phyloP scores from a whole-genome alignment of 768 basidiomycete genomes.

The Lactifluus pinguis region DNA sequence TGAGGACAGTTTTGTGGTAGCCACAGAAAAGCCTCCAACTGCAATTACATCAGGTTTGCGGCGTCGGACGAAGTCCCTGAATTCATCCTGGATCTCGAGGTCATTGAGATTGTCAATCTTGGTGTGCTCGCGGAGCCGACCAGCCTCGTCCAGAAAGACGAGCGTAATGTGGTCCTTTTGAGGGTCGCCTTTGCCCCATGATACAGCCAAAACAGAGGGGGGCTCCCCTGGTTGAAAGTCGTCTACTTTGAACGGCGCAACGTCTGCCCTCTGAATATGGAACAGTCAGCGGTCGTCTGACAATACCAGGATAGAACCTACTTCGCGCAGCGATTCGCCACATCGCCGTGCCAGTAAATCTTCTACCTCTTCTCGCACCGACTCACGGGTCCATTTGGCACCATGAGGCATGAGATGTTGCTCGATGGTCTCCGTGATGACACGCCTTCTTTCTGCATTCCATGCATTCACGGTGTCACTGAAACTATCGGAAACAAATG shows the following conservation, averaged over 20 bases:
- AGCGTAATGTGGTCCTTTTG: constrained; percentile 81
- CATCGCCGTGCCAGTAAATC: constrained; percentile 67
- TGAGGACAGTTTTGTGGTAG: constrained; percentile 62
- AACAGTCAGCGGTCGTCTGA: background rate
- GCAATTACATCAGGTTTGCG: constrained; percentile 84
- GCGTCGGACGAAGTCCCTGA: constrained; percentile 72
- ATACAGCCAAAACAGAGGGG: constrained; percentile 77
- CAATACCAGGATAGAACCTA: constrained; percentile 30
- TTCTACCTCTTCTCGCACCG: constrained; percentile 83
- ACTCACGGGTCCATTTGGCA: constrained; percentile 83
- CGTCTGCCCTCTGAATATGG: constrained; percentile 60
- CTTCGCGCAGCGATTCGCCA: constrained; percentile 59
- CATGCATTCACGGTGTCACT: constrained; percentile 81
- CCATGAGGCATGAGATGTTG: constrained; percentile 78
- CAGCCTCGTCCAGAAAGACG: constrained; percentile 80
- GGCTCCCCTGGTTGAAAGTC: constrained; percentile 63
- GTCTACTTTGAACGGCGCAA: constrained; percentile 59
- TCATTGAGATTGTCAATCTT: constrained; percentile 85
- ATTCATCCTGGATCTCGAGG: constrained; percentile 56
- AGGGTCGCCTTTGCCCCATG: constrained; percentile 94
- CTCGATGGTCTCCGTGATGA: constrained; percentile 71
- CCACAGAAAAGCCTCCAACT: constrained; percentile 79
- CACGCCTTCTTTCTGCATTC: constrained; percentile 77
- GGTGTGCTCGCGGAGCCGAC: constrained; percentile 82
- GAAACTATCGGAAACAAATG: constrained; percentile 77